Percentiles rank a stretch among this genome's conserved stretches.
Evolutionary conservation across 1,284 basidiomycete species (phyloP).

Genomic region (Boletus sp.): DNA sequence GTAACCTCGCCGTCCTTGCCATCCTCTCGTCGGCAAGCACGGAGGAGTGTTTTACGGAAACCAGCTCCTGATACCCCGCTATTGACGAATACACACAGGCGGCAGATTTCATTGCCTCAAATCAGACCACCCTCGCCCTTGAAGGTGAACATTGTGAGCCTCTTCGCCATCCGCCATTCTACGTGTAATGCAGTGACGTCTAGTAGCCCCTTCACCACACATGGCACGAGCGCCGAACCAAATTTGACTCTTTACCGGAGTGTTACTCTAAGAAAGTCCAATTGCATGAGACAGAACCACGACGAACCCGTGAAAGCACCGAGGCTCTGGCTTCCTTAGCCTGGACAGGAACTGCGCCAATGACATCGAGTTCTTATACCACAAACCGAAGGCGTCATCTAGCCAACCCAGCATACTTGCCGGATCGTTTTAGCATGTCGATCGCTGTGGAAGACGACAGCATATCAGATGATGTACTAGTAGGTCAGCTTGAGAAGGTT

Average conservation of each 20-base stretch:
- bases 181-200: constrained; percentile 13
- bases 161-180: background rate
- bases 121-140: constrained; percentile 29
- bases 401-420: background rate
- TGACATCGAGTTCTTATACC: background rate
- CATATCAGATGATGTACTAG: constrained; percentile 45
- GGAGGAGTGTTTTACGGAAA: constrained; percentile 10
- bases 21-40: background rate
- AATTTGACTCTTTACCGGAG: constrained; percentile 15
- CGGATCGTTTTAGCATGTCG: constrained; percentile 24
- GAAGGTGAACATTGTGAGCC: constrained; percentile 26
- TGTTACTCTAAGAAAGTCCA: background rate
- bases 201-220: constrained; percentile 30
- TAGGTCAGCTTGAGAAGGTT: constrained; percentile 43
- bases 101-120: constrained; percentile 20
- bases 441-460: constrained; percentile 48
- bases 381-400: background rate
- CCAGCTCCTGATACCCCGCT: background rate
- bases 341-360: constrained; percentile 23
- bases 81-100: background rate
- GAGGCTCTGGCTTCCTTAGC: constrained; percentile 31
- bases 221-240: constrained; percentile 27
- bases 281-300: constrained; percentile 1
- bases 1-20: background rate
- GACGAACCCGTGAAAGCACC: constrained; percentile 18